Base-by-base conservation (phyloP, 2,329 filamentous ascomycete genomes). In the Grosmannia huntii region DNA sequence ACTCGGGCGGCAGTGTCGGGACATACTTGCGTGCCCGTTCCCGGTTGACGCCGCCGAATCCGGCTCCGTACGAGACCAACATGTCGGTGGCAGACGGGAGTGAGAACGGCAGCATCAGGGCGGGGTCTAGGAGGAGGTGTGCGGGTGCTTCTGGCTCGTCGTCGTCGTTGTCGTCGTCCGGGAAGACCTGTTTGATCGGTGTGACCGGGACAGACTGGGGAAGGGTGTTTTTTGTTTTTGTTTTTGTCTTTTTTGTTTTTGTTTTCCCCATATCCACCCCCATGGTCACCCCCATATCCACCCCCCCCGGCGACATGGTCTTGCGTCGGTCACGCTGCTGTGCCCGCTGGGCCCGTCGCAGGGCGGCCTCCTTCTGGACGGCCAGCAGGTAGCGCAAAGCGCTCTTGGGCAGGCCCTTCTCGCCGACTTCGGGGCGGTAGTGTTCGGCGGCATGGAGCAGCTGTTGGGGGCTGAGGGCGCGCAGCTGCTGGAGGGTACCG, bases 11-110 rank as follows among this genome's bases (percentile, higher is more conserved):
- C 57, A 99, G 89, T 0, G 89, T 95, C 2, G 94, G 94, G 52
- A 96, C 95, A 70, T 99, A 99, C 73, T 96, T 96, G 64, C 90
- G 80, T 71, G 95, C 94, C 59, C 90, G 80, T 72, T 97, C 94
- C 62, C 87, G 81, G 73, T 99, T 96, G 53, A 94, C 76, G 0
- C 94, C 94, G 5, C 94, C 94, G 67, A 97, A 94, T 0, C 94
- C 94, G 14, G 94, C 91, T 0, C 94, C 94, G 67, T 95, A 99
- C 64, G 86, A 92, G 53, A 99, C 83, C 53, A 97, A 79, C 94
- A 99, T 99, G 70, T 99, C 94, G 28, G 91, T 97, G 59, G 90
- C 94, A 1, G 92, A 96, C 1, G 94, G 94, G 31, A 99, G 76
- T n/a, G 87, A 87, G 69, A 99, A 99, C 0, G 94, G 94, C 28